These are phyloP conservation scores for Hypoxylon fragiforme DNA, from an alignment of 495 filamentous ascomycete genomes.

Conservation along the genomic window DNA sequence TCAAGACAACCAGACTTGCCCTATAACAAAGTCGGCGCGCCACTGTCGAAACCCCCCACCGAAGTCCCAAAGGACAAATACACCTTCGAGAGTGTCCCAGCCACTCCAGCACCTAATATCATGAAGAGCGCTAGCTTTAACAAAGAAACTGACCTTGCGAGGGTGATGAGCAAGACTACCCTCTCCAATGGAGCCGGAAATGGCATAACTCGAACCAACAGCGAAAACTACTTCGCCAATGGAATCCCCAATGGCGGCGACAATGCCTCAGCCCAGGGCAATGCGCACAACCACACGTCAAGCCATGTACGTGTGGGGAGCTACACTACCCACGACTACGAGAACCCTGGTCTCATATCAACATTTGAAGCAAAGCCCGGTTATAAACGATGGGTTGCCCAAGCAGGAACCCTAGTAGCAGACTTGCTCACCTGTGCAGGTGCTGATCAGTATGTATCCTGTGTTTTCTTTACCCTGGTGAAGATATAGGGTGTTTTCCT, in stretches of 20 bases:
- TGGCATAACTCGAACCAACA: constrained; percentile 43
- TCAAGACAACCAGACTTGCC: constrained; percentile 92
- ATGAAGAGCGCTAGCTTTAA: constrained; percentile 62
- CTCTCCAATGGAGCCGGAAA: constrained; percentile 56
- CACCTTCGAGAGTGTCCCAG: constrained; percentile 90
- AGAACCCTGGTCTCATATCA: constrained; percentile 56
- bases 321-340: constrained; percentile 61
- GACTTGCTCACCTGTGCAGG: constrained; percentile 94
- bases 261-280: constrained; percentile 19
- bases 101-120: constrained; percentile 75
- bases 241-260: constrained; percentile 43
- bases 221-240: constrained; percentile 39
- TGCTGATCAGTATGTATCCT: constrained; percentile 72
- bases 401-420: constrained; percentile 92
- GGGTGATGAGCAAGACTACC: constrained; percentile 37
- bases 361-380: constrained; percentile 83
- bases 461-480: neutral
- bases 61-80: constrained; percentile 65
- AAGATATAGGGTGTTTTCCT: constrained; percentile 22
- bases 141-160: constrained; percentile 35
- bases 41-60: constrained; percentile 69
- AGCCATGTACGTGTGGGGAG: constrained; percentile 28
- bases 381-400: constrained; percentile 98
- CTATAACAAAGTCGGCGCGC: constrained; percentile 92
- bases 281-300: neutral